Conservation (phyloP, 495 filamentous ascomycete genomes). For the Rhypophila decipiens region DNA sequence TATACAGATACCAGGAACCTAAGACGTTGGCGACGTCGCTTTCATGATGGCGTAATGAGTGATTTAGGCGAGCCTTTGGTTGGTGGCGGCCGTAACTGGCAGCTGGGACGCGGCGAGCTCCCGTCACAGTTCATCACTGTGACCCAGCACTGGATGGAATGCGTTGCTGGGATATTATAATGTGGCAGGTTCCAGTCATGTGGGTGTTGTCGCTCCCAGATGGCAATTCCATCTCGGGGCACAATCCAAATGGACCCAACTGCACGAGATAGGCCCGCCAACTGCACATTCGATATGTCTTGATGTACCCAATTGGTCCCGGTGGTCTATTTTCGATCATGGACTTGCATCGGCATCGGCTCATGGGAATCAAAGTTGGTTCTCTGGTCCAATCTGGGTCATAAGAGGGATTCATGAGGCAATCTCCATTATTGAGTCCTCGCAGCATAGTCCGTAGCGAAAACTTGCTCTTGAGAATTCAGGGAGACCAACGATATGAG, state of each 20-base stretch:
- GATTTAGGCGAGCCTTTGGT: neutral
- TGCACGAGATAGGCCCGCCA: neutral
- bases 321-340: neutral
- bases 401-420: too few relatives aligned
- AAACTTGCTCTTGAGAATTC: too few relatives aligned
- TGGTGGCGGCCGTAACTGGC: conserved; percentile 12
- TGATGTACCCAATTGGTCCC: neutral
- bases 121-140: neutral
- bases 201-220: too few relatives aligned
- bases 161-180: neutral
- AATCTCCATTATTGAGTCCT: too few relatives aligned
- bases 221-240: neutral
- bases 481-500: too few relatives aligned
- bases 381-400: too few relatives aligned
- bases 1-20: too few relatives aligned
- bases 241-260: neutral
- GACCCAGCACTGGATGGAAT: neutral
- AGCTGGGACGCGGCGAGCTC: conserved; percentile 12
- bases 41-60: neutral
- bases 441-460: too few relatives aligned
- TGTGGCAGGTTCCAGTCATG: neutral
- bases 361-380: neutral
- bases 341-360: neutral
- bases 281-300: neutral
- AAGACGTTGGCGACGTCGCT: too few relatives aligned